A percentile compares a stretch with the other conserved stretches of the same genome.
These are phyloP conservation scores for Brassica rapa DNA, from an alignment of 345 rosid species.

Conservation along the genomic window DNA sequence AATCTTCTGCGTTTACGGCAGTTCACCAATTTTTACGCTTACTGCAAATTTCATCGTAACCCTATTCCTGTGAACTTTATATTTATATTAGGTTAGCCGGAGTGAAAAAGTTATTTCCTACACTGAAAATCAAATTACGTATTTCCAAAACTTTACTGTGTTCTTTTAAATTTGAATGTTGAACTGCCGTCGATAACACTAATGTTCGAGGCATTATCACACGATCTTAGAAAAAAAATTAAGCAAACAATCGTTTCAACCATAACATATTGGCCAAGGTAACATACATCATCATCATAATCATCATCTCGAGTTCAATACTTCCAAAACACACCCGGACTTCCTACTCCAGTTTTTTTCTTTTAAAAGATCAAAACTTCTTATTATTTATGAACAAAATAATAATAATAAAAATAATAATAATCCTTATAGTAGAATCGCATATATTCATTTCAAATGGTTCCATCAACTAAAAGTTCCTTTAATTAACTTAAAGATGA, in stretches of 20 bases:
- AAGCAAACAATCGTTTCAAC: neutral
- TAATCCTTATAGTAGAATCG: neutral
- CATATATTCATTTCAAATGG: conserved; percentile 18
- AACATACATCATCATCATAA: neutral
- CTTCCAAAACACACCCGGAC: neutral
- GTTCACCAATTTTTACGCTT: no score
- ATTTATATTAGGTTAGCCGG: no score
- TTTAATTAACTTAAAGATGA: neutral
- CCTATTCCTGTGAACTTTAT: no score
- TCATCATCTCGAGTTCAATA: neutral
- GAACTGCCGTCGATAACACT: no score
- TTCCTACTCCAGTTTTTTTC: neutral
- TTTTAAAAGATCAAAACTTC: neutral
- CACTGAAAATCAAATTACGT: no score
- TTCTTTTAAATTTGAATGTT: no score
- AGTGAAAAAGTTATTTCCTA: no score
- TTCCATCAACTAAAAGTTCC: conserved; percentile 2
- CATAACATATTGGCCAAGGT: neutral
- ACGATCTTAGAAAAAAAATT: no score
- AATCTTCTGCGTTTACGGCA: no score
- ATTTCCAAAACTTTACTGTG: no score
- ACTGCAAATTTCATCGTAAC: no score
- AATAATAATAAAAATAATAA: neutral
- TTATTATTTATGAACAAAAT: neutral
- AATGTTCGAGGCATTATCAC: no score